Base-by-base conservation (phyloP, 2,329 filamentous ascomycete species). In the Ophiosphaerella korrae region DNA sequence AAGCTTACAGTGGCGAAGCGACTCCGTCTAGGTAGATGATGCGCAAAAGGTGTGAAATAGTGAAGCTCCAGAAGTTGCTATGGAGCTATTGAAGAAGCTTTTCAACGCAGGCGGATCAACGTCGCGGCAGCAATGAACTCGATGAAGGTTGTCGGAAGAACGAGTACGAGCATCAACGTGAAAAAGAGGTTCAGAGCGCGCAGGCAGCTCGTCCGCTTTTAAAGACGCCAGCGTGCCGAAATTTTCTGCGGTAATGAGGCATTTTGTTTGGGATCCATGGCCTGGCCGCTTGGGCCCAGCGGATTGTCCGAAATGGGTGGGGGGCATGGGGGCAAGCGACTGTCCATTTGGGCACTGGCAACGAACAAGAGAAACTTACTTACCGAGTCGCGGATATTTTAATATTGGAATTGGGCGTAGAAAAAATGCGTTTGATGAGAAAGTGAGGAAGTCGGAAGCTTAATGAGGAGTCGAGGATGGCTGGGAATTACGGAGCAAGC, bases 181-280 rank as follows among this genome's bases (percentile, higher is more conserved):
- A 55, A 57, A 56, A 53, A 58, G 14, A 38, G 18, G 16, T 41
- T 45, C 51, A 51, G 57, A 60, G 36, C 57, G 47, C 26, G 42
- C 45, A 46, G 52, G 58, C 58, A 48, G 57, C 52, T 50, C 55
- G 53, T 51, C 58, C 55, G 61, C 60, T 69, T 70, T 70, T 66
- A 72, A 70, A 57, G 48, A 42, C 53, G 52, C 56, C 57, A 55
- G 57, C 40, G 61, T 37, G 58, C 66, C 60, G 64, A 71, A 72
- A 71, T 67, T 58, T 64, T 67, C 65, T 69, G 64, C 64, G 59
- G 42, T 53, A 43, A 57, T 72, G 68, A 70, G 69, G 70, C 60
- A 71, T 71, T 72, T 70, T 66, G 66, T 65, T 66, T 68, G 36
- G 36, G 36, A 39, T 45, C 34, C 34, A 38, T 63, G 50, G 59